phyloP scores from a whole-genome alignment of 1,284 basidiomycete species.

The Stygiomarasmius scandens region DNA sequence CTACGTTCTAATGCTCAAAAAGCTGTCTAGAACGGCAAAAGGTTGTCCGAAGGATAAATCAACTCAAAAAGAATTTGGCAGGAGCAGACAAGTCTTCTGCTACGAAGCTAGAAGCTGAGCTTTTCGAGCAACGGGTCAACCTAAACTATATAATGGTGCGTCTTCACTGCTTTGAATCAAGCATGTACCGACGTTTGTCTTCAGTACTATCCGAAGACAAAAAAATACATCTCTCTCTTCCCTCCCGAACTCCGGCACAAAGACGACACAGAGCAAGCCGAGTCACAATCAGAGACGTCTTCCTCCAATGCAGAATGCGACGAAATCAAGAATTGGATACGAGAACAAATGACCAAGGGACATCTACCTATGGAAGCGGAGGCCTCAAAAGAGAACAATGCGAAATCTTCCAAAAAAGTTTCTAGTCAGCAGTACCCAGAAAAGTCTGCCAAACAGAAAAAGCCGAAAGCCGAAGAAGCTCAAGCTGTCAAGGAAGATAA shows the following conservation, averaged over 20 bases:
- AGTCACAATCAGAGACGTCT: neutral
- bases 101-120: slow-evolving; percentile 48
- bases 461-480: slow-evolving; percentile 13
- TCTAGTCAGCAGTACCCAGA: neutral
- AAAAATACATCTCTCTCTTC: slow-evolving; percentile 87
- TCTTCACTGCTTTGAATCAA: slow-evolving; percentile 11
- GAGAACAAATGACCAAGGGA: slow-evolving; percentile 63
- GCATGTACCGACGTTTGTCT: neutral
- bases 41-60: slow-evolving; percentile 71
- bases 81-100: slow-evolving; percentile 28
- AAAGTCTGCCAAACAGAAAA: neutral
- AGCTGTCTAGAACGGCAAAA: slow-evolving; percentile 73
- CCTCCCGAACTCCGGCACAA: slow-evolving; percentile 63
- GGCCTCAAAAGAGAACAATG: slow-evolving; percentile 28
- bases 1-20: neutral
- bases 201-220: slow-evolving; percentile 78
- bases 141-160: slow-evolving; percentile 83
- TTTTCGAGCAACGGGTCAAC: slow-evolving; percentile 71
- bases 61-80: slow-evolving; percentile 54
- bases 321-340: slow-evolving; percentile 64
- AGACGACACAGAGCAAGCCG: slow-evolving; percentile 22
- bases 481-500: slow-evolving; percentile 29
- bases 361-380: slow-evolving; percentile 69
- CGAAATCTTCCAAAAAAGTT: slow-evolving; percentile 8
- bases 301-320: slow-evolving; percentile 55